phyloP scores from a whole-genome alignment of 1,139 yeast genomes.

The Candida pseudoviswanathii region DNA sequence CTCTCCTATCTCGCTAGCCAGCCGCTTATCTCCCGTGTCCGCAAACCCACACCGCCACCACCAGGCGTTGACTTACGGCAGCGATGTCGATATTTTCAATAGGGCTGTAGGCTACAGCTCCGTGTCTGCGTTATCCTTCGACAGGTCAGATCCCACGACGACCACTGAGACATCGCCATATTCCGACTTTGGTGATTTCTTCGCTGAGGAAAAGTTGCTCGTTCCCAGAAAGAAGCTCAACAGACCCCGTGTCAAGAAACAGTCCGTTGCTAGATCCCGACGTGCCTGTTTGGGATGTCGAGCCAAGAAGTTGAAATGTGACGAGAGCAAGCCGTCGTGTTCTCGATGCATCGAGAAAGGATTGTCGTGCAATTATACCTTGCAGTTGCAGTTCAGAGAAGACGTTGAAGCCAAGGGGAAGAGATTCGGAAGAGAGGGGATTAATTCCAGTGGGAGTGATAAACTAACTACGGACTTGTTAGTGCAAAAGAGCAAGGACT shows the following conservation, averaged over 20 bases:
- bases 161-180: not conserved
- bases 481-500: conserved; percentile 15
- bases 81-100: not conserved
- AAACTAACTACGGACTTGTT: conserved; percentile 16
- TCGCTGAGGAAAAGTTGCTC: not conserved
- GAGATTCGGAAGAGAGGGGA: conserved; percentile 36
- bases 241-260: not conserved
- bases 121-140: not conserved
- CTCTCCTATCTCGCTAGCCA: not conserved
- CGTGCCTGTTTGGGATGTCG: conserved; percentile 38
- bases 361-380: conserved; percentile 30
- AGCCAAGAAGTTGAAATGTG: conserved; percentile 42
- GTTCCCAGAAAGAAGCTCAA: not conserved
- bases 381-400: conserved; percentile 29
- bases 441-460: conserved; percentile 20
- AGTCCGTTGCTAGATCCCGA: conserved; percentile 19
- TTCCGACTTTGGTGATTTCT: not conserved
- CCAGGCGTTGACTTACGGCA: too few relatives aligned
- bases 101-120: not conserved
- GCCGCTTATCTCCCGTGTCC: not conserved
- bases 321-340: conserved; percentile 47
- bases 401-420: conserved; percentile 32
- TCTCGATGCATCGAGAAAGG: conserved; percentile 33
- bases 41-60: not conserved
- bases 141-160: not conserved